These are phyloP conservation scores for Russula sp. DNA, from an alignment of 768 basidiomycete genomes.

Conservation along the genomic window DNA sequence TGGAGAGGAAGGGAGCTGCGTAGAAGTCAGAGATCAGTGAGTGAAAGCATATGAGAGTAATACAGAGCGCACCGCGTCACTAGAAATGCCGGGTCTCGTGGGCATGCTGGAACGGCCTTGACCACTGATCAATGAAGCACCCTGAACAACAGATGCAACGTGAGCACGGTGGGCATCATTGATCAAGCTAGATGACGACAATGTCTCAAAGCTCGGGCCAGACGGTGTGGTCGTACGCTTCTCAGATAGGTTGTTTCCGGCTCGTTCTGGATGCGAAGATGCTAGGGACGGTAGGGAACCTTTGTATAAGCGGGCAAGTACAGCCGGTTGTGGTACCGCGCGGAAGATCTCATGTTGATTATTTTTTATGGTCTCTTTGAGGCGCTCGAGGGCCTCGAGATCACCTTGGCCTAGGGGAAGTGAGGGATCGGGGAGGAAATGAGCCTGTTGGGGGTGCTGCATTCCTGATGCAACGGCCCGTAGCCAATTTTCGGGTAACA, in stretches of 20 bases:
- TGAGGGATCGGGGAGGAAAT: constrained; percentile 14
- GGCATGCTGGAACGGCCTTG: neutral
- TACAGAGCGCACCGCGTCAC: neutral
- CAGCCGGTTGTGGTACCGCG: constrained; percentile 55
- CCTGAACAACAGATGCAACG: neutral
- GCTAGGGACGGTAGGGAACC: constrained; percentile 37
- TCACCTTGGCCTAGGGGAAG: constrained; percentile 54
- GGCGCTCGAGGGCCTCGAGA: constrained; percentile 65
- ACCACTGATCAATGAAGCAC: neutral
- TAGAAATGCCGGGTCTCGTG: neutral
- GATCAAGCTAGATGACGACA: constrained; percentile 9
- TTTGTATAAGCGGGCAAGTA: constrained; percentile 56
- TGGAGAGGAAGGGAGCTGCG: neutral
- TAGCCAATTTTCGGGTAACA: constrained; percentile 14
- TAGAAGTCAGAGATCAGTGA: neutral
- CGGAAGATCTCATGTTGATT: constrained; percentile 68
- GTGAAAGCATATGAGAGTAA: neutral
- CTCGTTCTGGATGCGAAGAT: constrained; percentile 33
- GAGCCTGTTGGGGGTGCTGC: constrained; percentile 12
- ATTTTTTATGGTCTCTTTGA: constrained; percentile 64
- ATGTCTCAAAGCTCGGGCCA: neutral
- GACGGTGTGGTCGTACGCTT: constrained; percentile 13
- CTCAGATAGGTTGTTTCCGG: constrained; percentile 11
- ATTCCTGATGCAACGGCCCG: constrained; percentile 11
- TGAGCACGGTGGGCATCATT: neutral